These are phyloP conservation scores for Rhizophora mangle DNA, from an alignment of 345 rosid species.

Conservation along the genomic window DNA sequence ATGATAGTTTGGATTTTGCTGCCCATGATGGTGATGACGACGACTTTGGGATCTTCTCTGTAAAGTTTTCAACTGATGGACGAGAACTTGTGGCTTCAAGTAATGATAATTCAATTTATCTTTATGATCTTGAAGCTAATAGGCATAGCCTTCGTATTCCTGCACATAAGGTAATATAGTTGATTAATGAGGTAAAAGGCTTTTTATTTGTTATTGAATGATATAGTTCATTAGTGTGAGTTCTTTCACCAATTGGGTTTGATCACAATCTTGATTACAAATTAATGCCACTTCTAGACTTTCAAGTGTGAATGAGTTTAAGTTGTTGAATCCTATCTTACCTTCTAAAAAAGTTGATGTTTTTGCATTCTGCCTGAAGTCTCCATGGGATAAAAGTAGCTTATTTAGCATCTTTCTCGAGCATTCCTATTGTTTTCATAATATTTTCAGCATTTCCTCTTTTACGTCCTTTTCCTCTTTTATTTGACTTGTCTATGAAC, in stretches of 20 bases:
- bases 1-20: constrained; percentile 55
- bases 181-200: neutral
- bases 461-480: neutral
- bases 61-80: constrained; percentile 69
- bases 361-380: neutral
- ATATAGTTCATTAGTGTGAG: no score
- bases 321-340: neutral
- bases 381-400: neutral
- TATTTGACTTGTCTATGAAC: no score
- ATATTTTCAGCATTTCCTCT: neutral
- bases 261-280: no score
- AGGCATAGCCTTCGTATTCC: constrained; percentile 43
- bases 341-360: neutral
- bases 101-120: constrained; percentile 43
- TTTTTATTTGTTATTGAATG: constrained; percentile 4
- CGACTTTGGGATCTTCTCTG: constrained; percentile 48
- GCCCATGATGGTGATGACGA: constrained; percentile 26
- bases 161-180: constrained; percentile 50
- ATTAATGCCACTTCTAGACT: no score
- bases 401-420: neutral
- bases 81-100: constrained; percentile 62
- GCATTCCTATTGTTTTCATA: neutral
- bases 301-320: no score
- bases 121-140: constrained; percentile 57
- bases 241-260: neutral